Evolutionary conservation across 352 stramenopile species (phyloP), one percentile per base, ranked within the genome.

Genomic region (Aphanomyces stellatus): DNA sequence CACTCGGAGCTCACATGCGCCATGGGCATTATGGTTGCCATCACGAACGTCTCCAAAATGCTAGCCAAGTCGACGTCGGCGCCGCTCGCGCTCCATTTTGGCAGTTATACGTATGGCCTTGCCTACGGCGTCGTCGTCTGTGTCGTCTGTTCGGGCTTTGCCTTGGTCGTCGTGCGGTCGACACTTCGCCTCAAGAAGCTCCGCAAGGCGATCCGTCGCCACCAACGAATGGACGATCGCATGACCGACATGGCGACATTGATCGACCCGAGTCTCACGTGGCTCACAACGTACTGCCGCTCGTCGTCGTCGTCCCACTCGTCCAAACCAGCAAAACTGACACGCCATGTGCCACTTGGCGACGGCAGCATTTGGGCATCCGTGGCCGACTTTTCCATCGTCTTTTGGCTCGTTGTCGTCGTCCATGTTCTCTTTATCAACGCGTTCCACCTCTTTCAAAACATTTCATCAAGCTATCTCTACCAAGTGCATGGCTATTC

Each of bases 31-130:
- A 86, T 72, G 42, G 88, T 97, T n/a, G 88, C 85, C 15, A 69
- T 94, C 37, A 94, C 89, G n/a, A 96, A 95, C 69, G 65, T 96
- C 11, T 91, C 81, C 64, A 96, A 96, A 81, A 97, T 95, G 80
- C 62, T 95, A n/a, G 88, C 88, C 15, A 96, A 95, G 72, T 75
- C 88, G 0, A 95, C 86, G 5, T 84, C 95, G 24, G 88, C 86
- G 13, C 88, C 89, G 0, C 79, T 96, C 33, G 87, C 88, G 1
- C 70, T 94, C 17, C 83, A 90, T 62, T 93, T 91, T 70, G 82
- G 87, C 17, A 82, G 85, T 25, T 96, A 96, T 66, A 80, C 92
- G 37, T 71, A 88, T n/a, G 83, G 85, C 41, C 72, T 96, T 15
- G 96, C 85, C 82, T 95, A 92, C 55, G 81, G 84, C 27, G 73